Evolutionary conservation across 2,329 filamentous ascomycete genomes (phyloP), one percentile per base, ranked within the genome.

Genomic region (Ceratocystis huliohia): DNA sequence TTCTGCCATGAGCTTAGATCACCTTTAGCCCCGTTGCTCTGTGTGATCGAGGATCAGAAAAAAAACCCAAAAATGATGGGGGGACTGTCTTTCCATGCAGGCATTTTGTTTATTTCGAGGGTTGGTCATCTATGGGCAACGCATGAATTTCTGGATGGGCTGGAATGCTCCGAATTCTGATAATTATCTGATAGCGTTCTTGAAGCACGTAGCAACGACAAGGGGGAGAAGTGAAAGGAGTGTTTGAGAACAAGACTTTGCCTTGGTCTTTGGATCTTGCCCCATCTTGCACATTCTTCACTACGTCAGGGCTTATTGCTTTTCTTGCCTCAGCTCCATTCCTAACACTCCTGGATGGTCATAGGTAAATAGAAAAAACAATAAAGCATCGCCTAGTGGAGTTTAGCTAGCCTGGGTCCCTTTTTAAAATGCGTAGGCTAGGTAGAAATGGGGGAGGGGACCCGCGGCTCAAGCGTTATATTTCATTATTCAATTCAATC

Each of bases 1-100:
- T 30, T n/a, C 22, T 59, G 17, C 28, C 6, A 15, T 6, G 53
- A 30, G 53, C 53, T 33, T 33, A 59, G 53, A 33, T 59, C 28
- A 59, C 15, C 53, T n/a, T 56, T 33, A 33, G 53, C n/a, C 53
- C 28, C 53, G 53, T 59, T 59, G 53, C 53, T 59, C 53, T 59
- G 53, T 20, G 53, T 37, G 53, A 59, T 59, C 13, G 28, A 59
- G 53, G 25, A 33, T 30, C 53, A 15, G 28, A 56, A 57, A 37
- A 59, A 33, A 59, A 59, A n/a, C 13, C 22, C 22, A n/a, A 59
- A 59, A 59, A 59, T 33, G 28, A 59, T 28, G 25, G 53, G 53
- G 50, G 53, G 53, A 59, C 37, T 59, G 20, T 30, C n/a, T 17
- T 59, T 33, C 25, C 28, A 33, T 59, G 28, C 28, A 33, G 53